Base-by-base conservation (phyloP, 345 rosid species). In the Gossypium australe region DNA sequence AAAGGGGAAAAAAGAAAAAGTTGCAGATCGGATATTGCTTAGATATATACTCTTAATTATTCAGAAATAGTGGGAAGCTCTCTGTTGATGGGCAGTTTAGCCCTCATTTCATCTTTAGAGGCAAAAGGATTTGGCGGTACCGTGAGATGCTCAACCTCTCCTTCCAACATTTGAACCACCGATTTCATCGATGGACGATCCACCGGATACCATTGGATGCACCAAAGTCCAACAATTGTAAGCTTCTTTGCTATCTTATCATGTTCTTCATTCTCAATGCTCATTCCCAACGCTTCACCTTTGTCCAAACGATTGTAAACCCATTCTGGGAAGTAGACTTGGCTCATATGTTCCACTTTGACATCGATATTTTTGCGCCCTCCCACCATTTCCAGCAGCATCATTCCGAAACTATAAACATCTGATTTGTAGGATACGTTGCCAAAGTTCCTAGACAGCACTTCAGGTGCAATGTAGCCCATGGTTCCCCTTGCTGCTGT, bases 381-480 rank as follows among this genome's bases (percentile, higher is more conserved):
- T 74, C 80, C 78, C 7, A 81, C 84, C 78, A 77, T 74, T 70
- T 81, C 84, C 0, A 77, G 72, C 76, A 77, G 14, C 24, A 73
- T 43, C 76, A 73, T 60, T 1, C 68, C 76, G 59, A 38, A 78
- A 55, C 65, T 72, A 25, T 72, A 72, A 59, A 57, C 75, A 13
- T 57, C 75, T 1, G 75, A 72, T 43, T 57, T 57, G 56, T 61
- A 47, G 0, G 76, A 73, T 3, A 73, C 69, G 24, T 61, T 73
- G 3, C 69, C 69, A 7, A 73, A 73, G 69, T 73, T 73, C 57
- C 76, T 59, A 16, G 69, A 73, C 57, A 60, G 48, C 7, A 80
- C 79, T 67, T 80, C 80, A 2, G 83, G 83, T 16, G 83, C 83
- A 14, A 80, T 80, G 47, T 76, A 80, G 29, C 74, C 74, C 74